These are phyloP conservation scores for Suillus weaverae DNA, from an alignment of 768 basidiomycete genomes.

Conservation along the genomic window DNA sequence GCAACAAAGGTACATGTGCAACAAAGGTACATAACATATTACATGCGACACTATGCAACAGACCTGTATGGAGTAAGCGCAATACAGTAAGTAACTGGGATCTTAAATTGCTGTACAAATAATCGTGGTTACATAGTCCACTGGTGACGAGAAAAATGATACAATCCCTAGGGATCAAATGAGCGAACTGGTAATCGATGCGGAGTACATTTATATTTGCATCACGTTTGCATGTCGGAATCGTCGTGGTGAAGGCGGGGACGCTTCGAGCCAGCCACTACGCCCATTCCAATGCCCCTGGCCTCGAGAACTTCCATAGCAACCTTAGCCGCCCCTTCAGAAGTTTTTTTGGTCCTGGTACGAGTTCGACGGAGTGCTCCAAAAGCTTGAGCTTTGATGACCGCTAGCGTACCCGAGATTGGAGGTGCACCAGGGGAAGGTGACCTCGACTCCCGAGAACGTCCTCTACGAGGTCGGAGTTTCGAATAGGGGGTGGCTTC, in stretches of 20 bases:
- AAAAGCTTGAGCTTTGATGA: slow-evolving; percentile 90
- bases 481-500: slow-evolving; percentile 48
- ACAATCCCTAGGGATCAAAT: slow-evolving; percentile 8
- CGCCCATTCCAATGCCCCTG: slow-evolving; percentile 64
- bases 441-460: slow-evolving; percentile 47
- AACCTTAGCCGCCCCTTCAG: slow-evolving; percentile 70
- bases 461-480: slow-evolving; percentile 48
- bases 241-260: slow-evolving; percentile 56
- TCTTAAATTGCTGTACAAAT: slow-evolving; percentile 29
- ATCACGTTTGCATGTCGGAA: slow-evolving; percentile 41
- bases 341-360: slow-evolving; percentile 67
- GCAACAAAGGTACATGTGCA: slow-evolving; percentile 29
- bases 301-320: slow-evolving; percentile 83
- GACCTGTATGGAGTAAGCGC: slow-evolving; percentile 29
- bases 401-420: slow-evolving; percentile 80
- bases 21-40: slow-evolving; percentile 37
- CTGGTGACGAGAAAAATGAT: slow-evolving; percentile 8
- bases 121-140: slow-evolving; percentile 23
- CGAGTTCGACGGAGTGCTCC: slow-evolving; percentile 81
- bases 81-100: slow-evolving; percentile 30
- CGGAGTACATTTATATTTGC: slow-evolving; percentile 11
- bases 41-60: slow-evolving; percentile 39
- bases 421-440: slow-evolving; percentile 47
- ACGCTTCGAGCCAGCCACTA: slow-evolving; percentile 37
- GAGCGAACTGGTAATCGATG: slow-evolving; percentile 2